Conservation (phyloP, 2,329 filamentous ascomycete genomes). For the Tolypocladium pustulatum region DNA sequence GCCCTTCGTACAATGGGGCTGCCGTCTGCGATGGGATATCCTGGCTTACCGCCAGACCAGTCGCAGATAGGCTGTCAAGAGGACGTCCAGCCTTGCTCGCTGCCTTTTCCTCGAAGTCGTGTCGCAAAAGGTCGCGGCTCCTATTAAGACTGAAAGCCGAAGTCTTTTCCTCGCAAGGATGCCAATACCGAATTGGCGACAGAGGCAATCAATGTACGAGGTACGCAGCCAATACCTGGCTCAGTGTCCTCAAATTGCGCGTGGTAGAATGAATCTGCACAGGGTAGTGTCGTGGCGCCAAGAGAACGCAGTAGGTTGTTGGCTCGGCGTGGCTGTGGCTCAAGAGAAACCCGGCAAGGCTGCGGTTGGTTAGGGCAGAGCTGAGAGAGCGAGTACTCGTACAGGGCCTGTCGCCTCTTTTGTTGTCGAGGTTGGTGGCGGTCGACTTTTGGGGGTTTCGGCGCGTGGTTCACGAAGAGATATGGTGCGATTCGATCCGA, state of each 20-base stretch:
- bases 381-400: neutral
- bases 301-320: neutral
- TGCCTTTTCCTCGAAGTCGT: neutral
- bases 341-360: neutral
- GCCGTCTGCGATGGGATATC: neutral
- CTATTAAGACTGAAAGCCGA: neutral
- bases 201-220: neutral
- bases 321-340: neutral
- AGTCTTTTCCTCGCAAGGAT: neutral
- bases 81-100: neutral
- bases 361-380: neutral
- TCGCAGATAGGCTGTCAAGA: neutral
- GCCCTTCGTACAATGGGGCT: neutral
- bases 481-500: neutral
- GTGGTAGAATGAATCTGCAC: neutral
- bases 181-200: neutral
- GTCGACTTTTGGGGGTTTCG: neutral
- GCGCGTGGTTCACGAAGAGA: neutral
- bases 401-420: neutral
- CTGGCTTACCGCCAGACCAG: neutral
- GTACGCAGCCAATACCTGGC: neutral
- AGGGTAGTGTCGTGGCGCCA: neutral
- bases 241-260: neutral
- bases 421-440: neutral
- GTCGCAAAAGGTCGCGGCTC: neutral